Percentiles rank a stretch among this genome's conserved stretches.
phyloP scores from a whole-genome alignment of 805 yeast species.

The Zygosaccharomyces lentus region DNA sequence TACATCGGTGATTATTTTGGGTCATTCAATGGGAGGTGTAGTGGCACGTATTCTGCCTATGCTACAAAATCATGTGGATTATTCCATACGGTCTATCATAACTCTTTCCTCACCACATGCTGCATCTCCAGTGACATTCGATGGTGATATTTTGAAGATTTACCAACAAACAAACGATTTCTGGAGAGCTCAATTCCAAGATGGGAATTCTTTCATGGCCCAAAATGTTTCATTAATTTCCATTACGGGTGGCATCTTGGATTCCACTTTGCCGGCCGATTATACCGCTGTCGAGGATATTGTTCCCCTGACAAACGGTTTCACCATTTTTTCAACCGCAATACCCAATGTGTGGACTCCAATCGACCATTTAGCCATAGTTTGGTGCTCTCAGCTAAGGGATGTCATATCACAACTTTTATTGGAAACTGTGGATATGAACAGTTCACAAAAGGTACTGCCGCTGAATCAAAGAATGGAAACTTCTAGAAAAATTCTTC shows the following conservation, averaged over 20 bases:
- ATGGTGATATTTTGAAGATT: slow-evolving; percentile 74
- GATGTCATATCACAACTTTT: slow-evolving; percentile 55
- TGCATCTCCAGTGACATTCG: slow-evolving; percentile 89
- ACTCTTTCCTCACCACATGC: slow-evolving; percentile 91
- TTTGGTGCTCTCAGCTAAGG: slow-evolving; percentile 92
- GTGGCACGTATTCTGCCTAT: slow-evolving; percentile 84
- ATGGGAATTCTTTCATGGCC: slow-evolving; percentile 24
- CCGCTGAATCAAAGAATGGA: slow-evolving; percentile 54
- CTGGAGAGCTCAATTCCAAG: slow-evolving; percentile 64
- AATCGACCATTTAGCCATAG: slow-evolving; percentile 89
- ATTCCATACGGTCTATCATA: slow-evolving; percentile 75
- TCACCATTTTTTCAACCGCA: slow-evolving; percentile 78
- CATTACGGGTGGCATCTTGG: slow-evolving; percentile 83
- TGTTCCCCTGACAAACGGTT: slow-evolving; percentile 71
- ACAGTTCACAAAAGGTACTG: slow-evolving; percentile 46
- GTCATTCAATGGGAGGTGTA: slow-evolving; percentile 97
- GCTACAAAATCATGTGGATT: slow-evolving; percentile 64
- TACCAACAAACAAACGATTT: slow-evolving; percentile 71
- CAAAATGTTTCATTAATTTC: slow-evolving; percentile 67
- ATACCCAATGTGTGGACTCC: slow-evolving; percentile 92
- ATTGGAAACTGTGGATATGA: slow-evolving; percentile 53
- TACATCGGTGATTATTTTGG: slow-evolving; percentile 69
- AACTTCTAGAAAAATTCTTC: slow-evolving; percentile 42
- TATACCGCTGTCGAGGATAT: slow-evolving; percentile 71
- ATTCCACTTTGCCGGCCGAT: slow-evolving; percentile 82